Base-by-base conservation (phyloP, 1,284 basidiomycete genomes). In the Boletellus sp. region DNA sequence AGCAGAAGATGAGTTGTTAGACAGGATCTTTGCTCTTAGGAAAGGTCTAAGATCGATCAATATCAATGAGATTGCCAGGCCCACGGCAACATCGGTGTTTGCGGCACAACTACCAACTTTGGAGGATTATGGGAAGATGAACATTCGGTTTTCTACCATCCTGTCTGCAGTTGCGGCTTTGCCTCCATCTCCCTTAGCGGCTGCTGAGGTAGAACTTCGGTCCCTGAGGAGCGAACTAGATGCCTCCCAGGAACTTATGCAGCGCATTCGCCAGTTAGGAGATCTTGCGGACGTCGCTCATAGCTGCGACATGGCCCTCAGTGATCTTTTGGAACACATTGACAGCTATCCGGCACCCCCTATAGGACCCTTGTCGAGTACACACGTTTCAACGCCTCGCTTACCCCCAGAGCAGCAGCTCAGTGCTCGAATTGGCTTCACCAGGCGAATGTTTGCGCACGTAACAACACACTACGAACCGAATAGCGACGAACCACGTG, bases 291-390 rank as follows among this genome's bases (percentile, higher is more conserved):
- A 74, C 24, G 64, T 72, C 26, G 65, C 86, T 11, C 72, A 73
- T 24, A 65, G 67, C 16, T 90, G 87, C 58, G 91, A 93, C 62
- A 71, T 75, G n/a, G 80, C 83, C 18, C 73, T 92, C 37, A 93
- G 90, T 60, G 87, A 91, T 62, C 74, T 92, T 8, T 70, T 93
- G 46, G 87, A 91, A 60, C 87, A 91, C 60, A 78, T 91, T 50
- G 90, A 93, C 65, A 85, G 83, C 59, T 88, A 82, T 61, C 85
- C 87, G 13, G 74, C 78, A 16, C 61, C 74, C 22, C 84, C 86
- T 5, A 58, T 73, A 32, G 76, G 77, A n/a, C 64, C 74, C 8
- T 66, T 85, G 28, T 74, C 77, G 3, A 81, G 82, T 8, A 67
- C 76, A 8, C 74, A 81, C 52, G 47, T 66, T 19, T 80, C 76